Conservation (phyloP, 2,329 filamentous ascomycete species). For the Fusarium pseudonygamai region DNA sequence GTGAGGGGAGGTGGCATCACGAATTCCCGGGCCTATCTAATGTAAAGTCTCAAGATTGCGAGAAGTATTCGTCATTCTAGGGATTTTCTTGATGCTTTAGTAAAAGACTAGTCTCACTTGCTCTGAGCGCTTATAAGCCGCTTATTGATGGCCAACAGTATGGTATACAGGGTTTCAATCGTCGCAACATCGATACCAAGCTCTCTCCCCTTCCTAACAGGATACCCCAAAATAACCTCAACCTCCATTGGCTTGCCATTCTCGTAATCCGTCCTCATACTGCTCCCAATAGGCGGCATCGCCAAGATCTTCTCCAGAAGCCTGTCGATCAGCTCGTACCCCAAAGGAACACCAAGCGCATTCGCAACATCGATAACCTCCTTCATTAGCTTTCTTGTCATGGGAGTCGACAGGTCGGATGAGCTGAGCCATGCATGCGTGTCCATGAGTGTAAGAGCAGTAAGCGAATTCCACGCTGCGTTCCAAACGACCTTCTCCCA, state of each 20-base stretch:
- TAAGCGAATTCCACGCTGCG: slow-evolving; percentile 69
- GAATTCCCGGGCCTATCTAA: no score
- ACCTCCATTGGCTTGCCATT: slow-evolving; percentile 67
- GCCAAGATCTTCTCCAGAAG: slow-evolving; percentile 58
- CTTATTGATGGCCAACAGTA: slow-evolving; percentile 48
- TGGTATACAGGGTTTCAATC: slow-evolving; percentile 52
- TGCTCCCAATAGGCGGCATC: slow-evolving; percentile 55
- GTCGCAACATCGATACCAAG: slow-evolving; percentile 64
- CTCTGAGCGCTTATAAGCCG: neutral
- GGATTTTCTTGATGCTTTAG: neutral
- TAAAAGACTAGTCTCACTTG: neutral
- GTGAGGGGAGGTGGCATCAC: neutral
- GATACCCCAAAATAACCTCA: slow-evolving; percentile 70
- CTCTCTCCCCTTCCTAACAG: slow-evolving; percentile 63
- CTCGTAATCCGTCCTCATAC: slow-evolving; percentile 69
- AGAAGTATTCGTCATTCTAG: no score
- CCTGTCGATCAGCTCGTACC: slow-evolving; percentile 57
- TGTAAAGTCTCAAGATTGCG: no score
- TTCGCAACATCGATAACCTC: slow-evolving; percentile 67
- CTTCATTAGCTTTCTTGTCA: slow-evolving; percentile 60
- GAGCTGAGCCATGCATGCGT: slow-evolving; percentile 62
- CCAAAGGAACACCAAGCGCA: slow-evolving; percentile 59
- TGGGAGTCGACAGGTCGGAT: slow-evolving; percentile 54
- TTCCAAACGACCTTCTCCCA: slow-evolving; percentile 72
- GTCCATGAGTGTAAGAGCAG: slow-evolving; percentile 62